These are phyloP conservation scores for Pogostemon cablin DNA, from an alignment of 257 asterid genomes.

Conservation along the genomic window DNA sequence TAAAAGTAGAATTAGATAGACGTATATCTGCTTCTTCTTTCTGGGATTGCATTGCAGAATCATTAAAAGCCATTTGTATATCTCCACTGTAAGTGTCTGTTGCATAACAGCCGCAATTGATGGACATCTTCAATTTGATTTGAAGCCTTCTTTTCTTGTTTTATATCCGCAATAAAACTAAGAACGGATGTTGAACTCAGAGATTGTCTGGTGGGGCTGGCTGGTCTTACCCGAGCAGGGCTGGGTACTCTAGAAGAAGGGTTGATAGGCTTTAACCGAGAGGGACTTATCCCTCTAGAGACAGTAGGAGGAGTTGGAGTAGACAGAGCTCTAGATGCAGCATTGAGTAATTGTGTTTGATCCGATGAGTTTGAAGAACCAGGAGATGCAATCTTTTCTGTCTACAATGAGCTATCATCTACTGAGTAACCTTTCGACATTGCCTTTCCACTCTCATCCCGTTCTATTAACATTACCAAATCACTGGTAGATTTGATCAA, in stretches of 20 bases:
- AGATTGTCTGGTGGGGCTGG: no score
- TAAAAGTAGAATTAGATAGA: conserved; percentile 27
- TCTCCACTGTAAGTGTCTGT: conserved; percentile 90
- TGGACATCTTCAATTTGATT: conserved; percentile 84
- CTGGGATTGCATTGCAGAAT: conserved; percentile 59
- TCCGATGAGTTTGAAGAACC: conserved; percentile 55
- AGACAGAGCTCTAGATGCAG: conserved; percentile 62
- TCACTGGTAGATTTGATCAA: conserved; percentile 67
- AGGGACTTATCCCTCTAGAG: conserved; percentile 79
- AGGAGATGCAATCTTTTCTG: conserved; percentile 35
- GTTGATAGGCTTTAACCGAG: conserved; percentile 52
- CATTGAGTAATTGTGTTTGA: conserved; percentile 41
- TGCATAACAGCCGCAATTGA: conserved; percentile 73
- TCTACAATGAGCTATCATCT: conserved; percentile 54
- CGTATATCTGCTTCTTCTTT: conserved; percentile 73
- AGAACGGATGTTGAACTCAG: conserved; percentile 78
- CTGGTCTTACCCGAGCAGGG: no score
- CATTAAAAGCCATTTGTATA: conserved; percentile 67
- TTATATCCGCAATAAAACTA: conserved; percentile 79
- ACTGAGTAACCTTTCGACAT: conserved; percentile 33
- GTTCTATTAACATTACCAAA: conserved; percentile 45
- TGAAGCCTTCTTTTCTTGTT: conserved; percentile 66
- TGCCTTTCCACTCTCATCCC: conserved; percentile 45
- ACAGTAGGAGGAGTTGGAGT: conserved; percentile 50
- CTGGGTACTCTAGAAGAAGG: conserved; percentile 71